Conservation (phyloP, 352 stramenopile species). For the Phytopythium vexans region DNA sequence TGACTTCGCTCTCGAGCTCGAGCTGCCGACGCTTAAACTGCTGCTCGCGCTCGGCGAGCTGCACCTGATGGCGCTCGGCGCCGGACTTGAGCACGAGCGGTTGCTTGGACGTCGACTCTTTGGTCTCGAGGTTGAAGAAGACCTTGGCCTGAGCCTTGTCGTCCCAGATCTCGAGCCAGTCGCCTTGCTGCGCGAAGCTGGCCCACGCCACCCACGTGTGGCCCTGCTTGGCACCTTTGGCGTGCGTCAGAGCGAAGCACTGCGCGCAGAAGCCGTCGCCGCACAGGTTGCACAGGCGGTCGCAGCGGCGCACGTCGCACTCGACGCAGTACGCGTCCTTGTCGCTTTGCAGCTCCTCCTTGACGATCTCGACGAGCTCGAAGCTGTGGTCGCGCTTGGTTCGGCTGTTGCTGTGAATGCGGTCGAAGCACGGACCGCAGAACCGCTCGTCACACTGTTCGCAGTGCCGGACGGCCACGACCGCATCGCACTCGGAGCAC, state of each 20-base stretch:
- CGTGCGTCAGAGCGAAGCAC: conserved; percentile 51
- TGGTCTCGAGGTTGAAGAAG: conserved; percentile 80
- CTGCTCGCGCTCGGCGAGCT: conserved; percentile 52
- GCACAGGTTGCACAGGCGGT: conserved; percentile 70
- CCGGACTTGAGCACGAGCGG: conserved; percentile 51
- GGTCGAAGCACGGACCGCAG: conserved; percentile 48
- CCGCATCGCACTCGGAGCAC: conserved; percentile 46
- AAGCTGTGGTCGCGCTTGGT: conserved; percentile 38
- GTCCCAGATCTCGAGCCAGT: conserved; percentile 77
- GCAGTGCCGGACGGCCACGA: conserved; percentile 44
- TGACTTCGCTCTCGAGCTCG: conserved; percentile 61
- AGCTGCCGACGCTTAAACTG: conserved; percentile 45
- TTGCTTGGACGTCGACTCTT: conserved; percentile 57
- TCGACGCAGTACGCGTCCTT: conserved; percentile 67
- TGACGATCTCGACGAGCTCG: conserved; percentile 44
- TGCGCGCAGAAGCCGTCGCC: conserved; percentile 69
- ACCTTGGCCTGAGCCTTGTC: conserved; percentile 35
- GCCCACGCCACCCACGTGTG: conserved; percentile 67
- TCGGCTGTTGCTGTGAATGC: conserved; percentile 23
- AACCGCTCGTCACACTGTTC: conserved; percentile 64
- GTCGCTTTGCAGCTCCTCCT: conserved; percentile 43
- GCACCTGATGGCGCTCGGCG: conserved; percentile 49
- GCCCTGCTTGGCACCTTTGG: conserved; percentile 50
- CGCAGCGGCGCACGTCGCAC: conserved; percentile 47
- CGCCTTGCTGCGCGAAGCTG: conserved; percentile 41